These are phyloP conservation scores for Cymbopogon citratus DNA, from an alignment of 176 grass and related monocot species.

Conservation along the genomic window DNA sequence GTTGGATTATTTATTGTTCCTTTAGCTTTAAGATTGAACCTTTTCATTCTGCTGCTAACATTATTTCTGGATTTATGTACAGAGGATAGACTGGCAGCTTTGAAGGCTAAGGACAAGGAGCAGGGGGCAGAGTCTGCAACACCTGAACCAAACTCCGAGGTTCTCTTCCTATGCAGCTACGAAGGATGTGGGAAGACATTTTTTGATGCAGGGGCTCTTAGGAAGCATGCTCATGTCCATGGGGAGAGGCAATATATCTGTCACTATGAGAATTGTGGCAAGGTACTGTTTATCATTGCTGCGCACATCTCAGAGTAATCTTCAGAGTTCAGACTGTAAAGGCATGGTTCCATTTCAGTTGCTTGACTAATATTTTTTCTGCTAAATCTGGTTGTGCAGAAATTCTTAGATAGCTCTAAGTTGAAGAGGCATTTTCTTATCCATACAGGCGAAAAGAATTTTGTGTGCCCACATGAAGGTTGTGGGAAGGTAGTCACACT, in stretches of 20 bases:
- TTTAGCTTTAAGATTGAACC: neutral
- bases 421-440: conserved; percentile 96
- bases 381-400: conserved; percentile 46
- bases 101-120: conserved; percentile 59
- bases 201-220: conserved; percentile 61
- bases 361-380: conserved; percentile 2
- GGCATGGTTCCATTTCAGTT: conserved; percentile 8
- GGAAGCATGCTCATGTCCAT: conserved; percentile 83
- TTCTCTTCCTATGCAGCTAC: conserved; percentile 90
- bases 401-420: conserved; percentile 96
- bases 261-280: conserved; percentile 77
- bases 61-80: conserved; percentile 1
- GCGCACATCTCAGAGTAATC: neutral
- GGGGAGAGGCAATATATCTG: conserved; percentile 82
- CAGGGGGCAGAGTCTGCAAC: conserved; percentile 42
- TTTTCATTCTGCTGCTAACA: neutral
- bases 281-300: conserved; percentile 39
- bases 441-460: conserved; percentile 90
- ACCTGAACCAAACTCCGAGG: conserved; percentile 63
- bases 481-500: conserved; percentile 75
- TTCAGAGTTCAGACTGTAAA: neutral
- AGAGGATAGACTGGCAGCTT: conserved; percentile 78
- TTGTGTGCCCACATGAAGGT: conserved; percentile 77
- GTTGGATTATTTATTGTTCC: neutral
- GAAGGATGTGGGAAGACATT: conserved; percentile 87